Conservation (phyloP, 371 early-diverging fungal species). For the Blakeslea trispora region DNA sequence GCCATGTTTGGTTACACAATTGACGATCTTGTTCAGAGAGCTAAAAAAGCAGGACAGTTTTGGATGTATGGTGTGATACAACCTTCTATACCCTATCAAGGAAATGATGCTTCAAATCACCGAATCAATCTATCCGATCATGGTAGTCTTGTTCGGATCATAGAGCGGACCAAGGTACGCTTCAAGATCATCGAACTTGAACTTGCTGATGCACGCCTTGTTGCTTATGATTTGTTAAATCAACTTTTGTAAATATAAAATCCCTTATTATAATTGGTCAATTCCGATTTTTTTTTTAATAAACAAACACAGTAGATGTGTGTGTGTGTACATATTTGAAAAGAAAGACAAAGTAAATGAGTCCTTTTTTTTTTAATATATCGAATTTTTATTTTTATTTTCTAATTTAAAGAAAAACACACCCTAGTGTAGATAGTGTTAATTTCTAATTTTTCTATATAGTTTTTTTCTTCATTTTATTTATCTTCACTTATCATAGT, state of each 20-base stretch:
- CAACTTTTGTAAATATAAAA: not conserved
- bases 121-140: constrained; percentile 5
- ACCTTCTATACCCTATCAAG: too few relatives aligned
- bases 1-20: constrained; percentile 2
- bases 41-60: constrained; percentile 5
- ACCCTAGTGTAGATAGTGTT: too few relatives aligned
- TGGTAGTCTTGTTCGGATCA: constrained; percentile 1
- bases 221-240: constrained; percentile 1
- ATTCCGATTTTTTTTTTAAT: too few relatives aligned
- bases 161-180: not conserved
- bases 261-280: too few relatives aligned
- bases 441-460: too few relatives aligned
- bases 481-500: not conserved
- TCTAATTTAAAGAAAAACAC: too few relatives aligned
- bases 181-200: constrained; percentile 3
- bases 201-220: not conserved
- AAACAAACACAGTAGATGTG: too few relatives aligned
- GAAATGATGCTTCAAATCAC: not conserved
- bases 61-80: constrained; percentile 6
- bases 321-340: too few relatives aligned
- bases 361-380: too few relatives aligned
- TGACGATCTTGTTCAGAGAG: constrained; percentile 7
- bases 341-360: too few relatives aligned
- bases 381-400: too few relatives aligned
- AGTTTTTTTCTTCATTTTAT: too few relatives aligned